phyloP scores from a whole-genome alignment of 306 rosid genomes.

The Cyclanthera cordifolia region DNA sequence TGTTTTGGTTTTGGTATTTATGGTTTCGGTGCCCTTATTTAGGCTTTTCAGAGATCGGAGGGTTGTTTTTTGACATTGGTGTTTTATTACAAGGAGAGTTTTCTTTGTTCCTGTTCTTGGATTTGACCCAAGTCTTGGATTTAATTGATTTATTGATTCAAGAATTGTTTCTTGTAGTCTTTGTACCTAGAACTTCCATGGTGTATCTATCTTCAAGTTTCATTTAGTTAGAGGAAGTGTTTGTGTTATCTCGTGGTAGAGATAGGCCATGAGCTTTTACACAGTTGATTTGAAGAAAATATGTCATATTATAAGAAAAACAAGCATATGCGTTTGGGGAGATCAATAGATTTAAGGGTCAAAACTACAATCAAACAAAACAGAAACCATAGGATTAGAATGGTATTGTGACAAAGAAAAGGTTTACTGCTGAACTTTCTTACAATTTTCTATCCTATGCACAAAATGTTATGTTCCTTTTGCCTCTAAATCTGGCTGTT shows the following conservation, averaged over 20 bases:
- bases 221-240: not conserved
- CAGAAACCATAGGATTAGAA: not conserved
- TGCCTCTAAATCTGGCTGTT: not conserved
- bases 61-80: not conserved
- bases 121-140: constrained; percentile 2
- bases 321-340: not conserved
- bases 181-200: not conserved
- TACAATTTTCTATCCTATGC: not conserved
- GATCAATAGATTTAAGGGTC: not conserved
- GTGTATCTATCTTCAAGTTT: not conserved
- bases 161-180: not conserved
- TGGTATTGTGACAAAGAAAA: not conserved
- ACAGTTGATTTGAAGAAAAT: not conserved
- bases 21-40: not conserved
- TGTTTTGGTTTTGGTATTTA: constrained; percentile 14
- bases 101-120: not conserved
- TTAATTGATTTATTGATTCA: not conserved
- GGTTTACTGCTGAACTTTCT: not conserved
- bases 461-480: not conserved
- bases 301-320: not conserved
- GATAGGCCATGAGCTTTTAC: not conserved
- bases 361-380: not conserved
- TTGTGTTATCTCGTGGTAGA: not conserved
- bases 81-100: not conserved
- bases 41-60: not conserved